Base-by-base conservation (phyloP, 2,329 filamentous ascomycete species). In the Phialemonium atrogriseum region DNA sequence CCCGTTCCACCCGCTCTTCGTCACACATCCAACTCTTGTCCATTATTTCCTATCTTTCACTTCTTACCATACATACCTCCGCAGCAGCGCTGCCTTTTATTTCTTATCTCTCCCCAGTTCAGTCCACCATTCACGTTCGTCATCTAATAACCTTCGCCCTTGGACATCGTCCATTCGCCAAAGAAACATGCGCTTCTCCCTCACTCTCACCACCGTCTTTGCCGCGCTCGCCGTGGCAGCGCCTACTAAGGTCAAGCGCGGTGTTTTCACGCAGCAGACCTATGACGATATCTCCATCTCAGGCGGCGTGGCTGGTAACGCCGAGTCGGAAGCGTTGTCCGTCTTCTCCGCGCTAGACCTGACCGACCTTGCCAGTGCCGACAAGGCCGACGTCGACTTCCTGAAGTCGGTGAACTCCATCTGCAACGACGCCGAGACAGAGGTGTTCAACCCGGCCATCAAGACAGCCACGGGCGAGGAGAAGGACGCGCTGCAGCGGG, bases 391-490 rank as follows among this genome's bases (percentile, higher is more conserved):
- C 38, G 43, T 64, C 11, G 46, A 50, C 13, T 48, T 60, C 38
- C 51, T 68, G 26, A 55, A 59, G 33, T 46, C 48, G 2, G 59
- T 61, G 30, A 61, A 66, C 40, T 49, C 60, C 34, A 60, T 58
- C 15, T 62, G 64, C 27, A 64, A 68, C 40, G 48, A 60, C 34
- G 64, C 64, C 0, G 65, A 68, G 41, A 53, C 43, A 0, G 44
- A 56, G 9, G 64, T 54, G 6, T 68, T 68, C 48, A 67, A 68
- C 43, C 51, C 59, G 2, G 64, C 62, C 3, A 60, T 68, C 34
- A 57, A 51, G 18, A 60, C 55, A 7, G 59, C 56, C 1, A 48
- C 41, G 7, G 60, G 56, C 9, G 46, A 40, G 36, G 54, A 51
- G 17, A 56, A 52, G 7, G 53, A 50, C 27, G 58, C 63, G 20